Percentiles rank a stretch among this genome's conserved stretches.
These are phyloP conservation scores for Metarhizium guizhouense DNA, from an alignment of 2,329 filamentous ascomycete species.

Conservation along the genomic window DNA sequence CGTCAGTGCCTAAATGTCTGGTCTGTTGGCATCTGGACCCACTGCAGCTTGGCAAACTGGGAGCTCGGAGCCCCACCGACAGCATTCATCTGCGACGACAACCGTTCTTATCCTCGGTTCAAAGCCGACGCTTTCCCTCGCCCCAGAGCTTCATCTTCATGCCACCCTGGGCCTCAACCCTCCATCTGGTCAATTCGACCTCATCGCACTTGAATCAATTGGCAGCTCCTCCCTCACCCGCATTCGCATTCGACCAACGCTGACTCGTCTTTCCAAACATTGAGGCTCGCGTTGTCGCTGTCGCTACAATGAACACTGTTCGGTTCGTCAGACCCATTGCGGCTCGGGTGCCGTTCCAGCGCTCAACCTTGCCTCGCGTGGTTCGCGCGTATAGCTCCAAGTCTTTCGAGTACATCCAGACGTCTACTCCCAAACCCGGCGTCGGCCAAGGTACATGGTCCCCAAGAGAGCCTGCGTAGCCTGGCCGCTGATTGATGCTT, in stretches of 20 bases:
- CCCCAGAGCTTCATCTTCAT: neutral
- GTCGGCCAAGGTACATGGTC: conserved; percentile 69
- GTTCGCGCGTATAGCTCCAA: conserved; percentile 43
- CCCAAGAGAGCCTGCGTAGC: neutral
- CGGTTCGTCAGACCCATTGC: conserved; percentile 52
- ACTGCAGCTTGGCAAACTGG: no score
- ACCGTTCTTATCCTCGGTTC: conserved; percentile 14
- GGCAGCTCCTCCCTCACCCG: conserved; percentile 1
- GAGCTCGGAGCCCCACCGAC: no score
- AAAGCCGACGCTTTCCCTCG: conserved; percentile 22
- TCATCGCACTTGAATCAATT: neutral
- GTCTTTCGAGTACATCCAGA: conserved; percentile 72
- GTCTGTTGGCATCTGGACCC: no score
- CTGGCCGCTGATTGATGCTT: conserved; percentile 4
- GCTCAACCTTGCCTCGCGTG: conserved; percentile 46
- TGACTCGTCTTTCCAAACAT: neutral
- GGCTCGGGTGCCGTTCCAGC: conserved; percentile 36
- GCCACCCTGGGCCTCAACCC: neutral
- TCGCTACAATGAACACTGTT: conserved; percentile 39
- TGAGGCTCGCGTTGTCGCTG: neutral
- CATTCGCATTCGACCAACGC: neutral
- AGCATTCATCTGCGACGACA: no score
- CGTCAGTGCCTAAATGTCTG: no score
- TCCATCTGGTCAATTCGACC: neutral
- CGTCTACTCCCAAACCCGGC: conserved; percentile 76